These are phyloP conservation scores for Helianthus tuberosus DNA, from an alignment of 129 eudicot genomes.

Conservation along the genomic window DNA sequence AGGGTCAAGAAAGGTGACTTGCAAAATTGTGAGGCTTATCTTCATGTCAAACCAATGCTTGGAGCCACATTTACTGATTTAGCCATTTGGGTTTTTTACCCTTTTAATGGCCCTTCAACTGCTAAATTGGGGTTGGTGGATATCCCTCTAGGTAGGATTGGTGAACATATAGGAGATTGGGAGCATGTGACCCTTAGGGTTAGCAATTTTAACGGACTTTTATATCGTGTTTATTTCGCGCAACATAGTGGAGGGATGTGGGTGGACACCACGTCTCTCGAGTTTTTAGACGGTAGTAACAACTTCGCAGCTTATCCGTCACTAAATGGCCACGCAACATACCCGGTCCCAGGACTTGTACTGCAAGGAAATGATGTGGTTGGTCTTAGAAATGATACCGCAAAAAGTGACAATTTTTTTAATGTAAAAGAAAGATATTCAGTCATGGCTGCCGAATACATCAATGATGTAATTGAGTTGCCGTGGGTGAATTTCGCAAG, in stretches of 20 bases:
- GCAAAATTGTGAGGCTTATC: slow-evolving; percentile 35
- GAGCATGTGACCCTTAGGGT: slow-evolving; percentile 77
- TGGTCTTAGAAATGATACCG: slow-evolving; percentile 54
- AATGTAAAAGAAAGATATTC: slow-evolving; percentile 32
- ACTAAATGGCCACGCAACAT: slow-evolving; percentile 65
- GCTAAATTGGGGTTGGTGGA: slow-evolving; percentile 51
- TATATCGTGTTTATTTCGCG: slow-evolving; percentile 56
- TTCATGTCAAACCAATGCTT: slow-evolving; percentile 64
- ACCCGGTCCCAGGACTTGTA: slow-evolving; percentile 42
- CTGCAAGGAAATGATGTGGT: slow-evolving; percentile 42
- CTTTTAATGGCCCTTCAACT: slow-evolving; percentile 68
- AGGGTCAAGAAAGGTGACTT: slow-evolving; percentile 60
- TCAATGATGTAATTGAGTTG: slow-evolving; percentile 36
- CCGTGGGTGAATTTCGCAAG: slow-evolving; percentile 56
- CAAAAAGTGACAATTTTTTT: slow-evolving; percentile 35
- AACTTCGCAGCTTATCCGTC: slow-evolving; percentile 56
- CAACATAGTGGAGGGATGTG: slow-evolving; percentile 68
- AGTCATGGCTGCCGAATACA: slow-evolving; percentile 53
- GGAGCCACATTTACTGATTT: slow-evolving; percentile 74
- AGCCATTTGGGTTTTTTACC: slow-evolving; percentile 69
- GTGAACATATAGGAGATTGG: slow-evolving; percentile 87
- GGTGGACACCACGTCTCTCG: slow-evolving; percentile 53
- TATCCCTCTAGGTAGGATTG: slow-evolving; percentile 54
- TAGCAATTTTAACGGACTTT: slow-evolving; percentile 65
- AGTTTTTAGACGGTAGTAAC: slow-evolving; percentile 41